Conservation (phyloP, 176 grass and related monocot genomes). For the Canna indica region DNA sequence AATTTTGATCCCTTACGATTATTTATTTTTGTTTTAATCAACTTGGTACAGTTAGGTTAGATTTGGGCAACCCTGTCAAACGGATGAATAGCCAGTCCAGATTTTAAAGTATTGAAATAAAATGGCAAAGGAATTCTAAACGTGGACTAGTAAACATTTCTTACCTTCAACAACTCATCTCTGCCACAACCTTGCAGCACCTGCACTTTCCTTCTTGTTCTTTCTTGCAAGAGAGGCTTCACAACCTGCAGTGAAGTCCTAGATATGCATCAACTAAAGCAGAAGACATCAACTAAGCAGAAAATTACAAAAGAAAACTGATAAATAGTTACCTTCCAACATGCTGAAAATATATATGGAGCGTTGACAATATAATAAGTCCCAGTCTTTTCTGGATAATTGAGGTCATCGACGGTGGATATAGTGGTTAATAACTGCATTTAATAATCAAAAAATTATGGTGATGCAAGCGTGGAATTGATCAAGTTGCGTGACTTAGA, state of each 20-base stretch:
- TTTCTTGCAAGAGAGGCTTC: conserved; percentile 88
- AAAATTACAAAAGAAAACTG: background rate
- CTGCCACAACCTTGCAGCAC: conserved; percentile 62
- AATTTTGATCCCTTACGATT: too few relatives aligned
- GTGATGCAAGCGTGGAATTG: background rate
- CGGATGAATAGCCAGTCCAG: too few relatives aligned
- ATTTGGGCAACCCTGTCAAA: too few relatives aligned
- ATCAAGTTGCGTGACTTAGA: background rate
- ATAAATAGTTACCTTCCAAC: conserved; percentile 54
- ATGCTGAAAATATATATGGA: conserved; percentile 89
- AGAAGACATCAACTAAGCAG: background rate
- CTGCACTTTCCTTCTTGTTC: conserved; percentile 74
- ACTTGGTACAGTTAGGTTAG: too few relatives aligned
- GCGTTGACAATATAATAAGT: conserved; percentile 88
- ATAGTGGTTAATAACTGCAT: conserved; percentile 69
- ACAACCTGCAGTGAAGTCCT: conserved; percentile 48
- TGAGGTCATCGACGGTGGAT: conserved; percentile 83
- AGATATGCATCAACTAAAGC: too few relatives aligned
- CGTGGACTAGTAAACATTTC: background rate
- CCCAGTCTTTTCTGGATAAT: conserved; percentile 88
- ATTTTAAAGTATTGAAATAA: too few relatives aligned
- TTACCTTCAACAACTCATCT: conserved; percentile 82
- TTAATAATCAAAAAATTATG: background rate
- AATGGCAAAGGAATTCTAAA: too few relatives aligned
- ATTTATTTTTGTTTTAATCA: too few relatives aligned